Base-by-base conservation (phyloP, 2,329 filamentous ascomycete species). In the Fusarium protoensiforme region DNA sequence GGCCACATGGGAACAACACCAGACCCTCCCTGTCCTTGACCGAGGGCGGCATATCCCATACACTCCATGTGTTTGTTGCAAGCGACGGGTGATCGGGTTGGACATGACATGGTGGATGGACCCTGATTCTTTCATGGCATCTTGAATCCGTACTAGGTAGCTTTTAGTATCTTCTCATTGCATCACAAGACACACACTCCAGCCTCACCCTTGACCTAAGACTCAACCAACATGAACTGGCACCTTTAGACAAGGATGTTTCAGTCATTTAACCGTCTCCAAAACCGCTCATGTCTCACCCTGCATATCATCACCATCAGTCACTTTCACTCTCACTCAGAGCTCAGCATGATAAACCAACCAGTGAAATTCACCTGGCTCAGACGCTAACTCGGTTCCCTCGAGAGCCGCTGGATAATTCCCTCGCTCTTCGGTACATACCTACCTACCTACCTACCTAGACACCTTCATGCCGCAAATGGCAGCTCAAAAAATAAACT, bases 11-110 rank as follows among this genome's bases (percentile, higher is more conserved):
- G 22, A 41, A 60, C 38, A 53, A 69, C 73, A 73, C 35, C 62
- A 68, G 75, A 76, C 73, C 73, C 67, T 66, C 73, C 73, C 67
- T 66, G 67, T 67, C 64, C 65, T 65, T 72, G 61, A 24, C 35
- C 35, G 33, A 46, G 53, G 16, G 35, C n/a, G 36, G 48, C 20
- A 53, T 38, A 66, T 39, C 16, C n/a, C 20, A 46, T 58, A 41
- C 7, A 60, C 51, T 71, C 43, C 20, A 46, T 20, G 3, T 22
- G 57, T 71, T 46, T 51, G 38, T 33, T 56, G 38, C 31, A n/a
- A n/a, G 31, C 20, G 57, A 48, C 46, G 36, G 46, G 18, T 56
- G 58, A 61, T 62, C 57, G 27, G 46, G 13, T 69, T 72, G 36
- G 38, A 66, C 36, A 56, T 69, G 64, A 73, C 38, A 33, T 67